phyloP scores from a whole-genome alignment of 495 filamentous ascomycete genomes.

The Hypoxylon fuscum region DNA sequence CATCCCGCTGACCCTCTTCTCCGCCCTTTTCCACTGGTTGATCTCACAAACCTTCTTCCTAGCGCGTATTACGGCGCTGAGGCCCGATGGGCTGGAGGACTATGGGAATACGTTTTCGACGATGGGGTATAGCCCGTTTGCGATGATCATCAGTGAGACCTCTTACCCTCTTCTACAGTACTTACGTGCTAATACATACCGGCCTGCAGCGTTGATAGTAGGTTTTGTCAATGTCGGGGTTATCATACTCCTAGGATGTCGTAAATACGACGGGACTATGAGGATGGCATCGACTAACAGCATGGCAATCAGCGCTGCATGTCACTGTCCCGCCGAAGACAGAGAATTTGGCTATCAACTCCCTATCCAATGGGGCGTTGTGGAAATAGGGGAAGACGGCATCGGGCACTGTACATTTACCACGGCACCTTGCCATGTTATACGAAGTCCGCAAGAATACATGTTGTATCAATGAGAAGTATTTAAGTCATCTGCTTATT shows the following conservation, averaged over 20 bases:
- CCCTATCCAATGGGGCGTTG: conserved; percentile 22
- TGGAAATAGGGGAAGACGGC: conserved; percentile 7
- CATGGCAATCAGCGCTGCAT: conserved; percentile 36
- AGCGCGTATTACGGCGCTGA: conserved; percentile 34
- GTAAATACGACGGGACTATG: conserved; percentile 34
- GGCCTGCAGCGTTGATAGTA: background rate
- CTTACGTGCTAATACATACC: background rate
- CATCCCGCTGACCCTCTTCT: conserved; percentile 42
- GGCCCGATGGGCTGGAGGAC: conserved; percentile 5
- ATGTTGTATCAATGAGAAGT: conserved; percentile 4
- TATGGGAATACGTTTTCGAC: conserved; percentile 26
- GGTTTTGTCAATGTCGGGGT: background rate
- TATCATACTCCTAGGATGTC: conserved; percentile 22
- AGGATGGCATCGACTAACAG: conserved; percentile 38
- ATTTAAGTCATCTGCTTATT: too few relatives aligned
- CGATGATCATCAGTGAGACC: conserved; percentile 40
- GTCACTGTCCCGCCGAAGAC: conserved; percentile 27
- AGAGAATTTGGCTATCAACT: conserved; percentile 22
- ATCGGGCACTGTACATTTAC: conserved; percentile 12
- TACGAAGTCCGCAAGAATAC: background rate
- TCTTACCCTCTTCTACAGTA: background rate
- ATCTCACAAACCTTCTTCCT: conserved; percentile 54
- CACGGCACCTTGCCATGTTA: conserved; percentile 8
- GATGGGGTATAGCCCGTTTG: conserved; percentile 44
- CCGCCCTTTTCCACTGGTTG: conserved; percentile 50